Evolutionary conservation across 139 green algal genomes (phyloP).

Genomic region (Gonium pectorale): DNA sequence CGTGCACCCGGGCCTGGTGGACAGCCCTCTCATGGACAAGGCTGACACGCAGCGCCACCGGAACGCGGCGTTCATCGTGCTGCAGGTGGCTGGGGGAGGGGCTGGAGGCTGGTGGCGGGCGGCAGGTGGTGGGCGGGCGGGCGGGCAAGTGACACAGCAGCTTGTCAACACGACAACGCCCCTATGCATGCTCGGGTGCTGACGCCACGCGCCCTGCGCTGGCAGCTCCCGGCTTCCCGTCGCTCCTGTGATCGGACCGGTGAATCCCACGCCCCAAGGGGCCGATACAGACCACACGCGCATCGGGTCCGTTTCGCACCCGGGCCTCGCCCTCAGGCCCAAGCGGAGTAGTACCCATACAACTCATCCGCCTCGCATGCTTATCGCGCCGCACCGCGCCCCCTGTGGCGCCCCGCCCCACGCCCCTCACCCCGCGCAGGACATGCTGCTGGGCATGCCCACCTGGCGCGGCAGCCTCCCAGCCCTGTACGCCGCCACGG

Average conservation of each 20-base stretch:
- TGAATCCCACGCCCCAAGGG: no score
- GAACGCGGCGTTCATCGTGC: constrained; percentile 6
- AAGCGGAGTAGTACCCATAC: no score
- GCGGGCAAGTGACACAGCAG: not conserved
- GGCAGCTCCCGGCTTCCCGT: no score
- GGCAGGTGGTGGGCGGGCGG: not conserved
- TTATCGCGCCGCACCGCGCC: no score
- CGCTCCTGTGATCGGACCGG: no score
- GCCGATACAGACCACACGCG: no score
- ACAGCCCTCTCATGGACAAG: constrained; percentile 22
- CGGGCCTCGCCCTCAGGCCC: no score
- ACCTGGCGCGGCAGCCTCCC: constrained; percentile 31
- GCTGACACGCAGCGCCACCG: not conserved
- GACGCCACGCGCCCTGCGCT: not conserved
- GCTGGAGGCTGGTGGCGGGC: not conserved
- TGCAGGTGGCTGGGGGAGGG: not conserved
- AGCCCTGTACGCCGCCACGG: constrained; percentile 42
- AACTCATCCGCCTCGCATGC: no score
- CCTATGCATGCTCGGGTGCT: not conserved
- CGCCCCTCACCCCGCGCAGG: not conserved
- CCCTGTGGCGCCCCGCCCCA: not conserved
- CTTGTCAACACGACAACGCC: not conserved
- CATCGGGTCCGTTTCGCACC: no score
- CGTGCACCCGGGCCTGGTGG: constrained; percentile 45
- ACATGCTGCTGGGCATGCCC: constrained; percentile 38